Conservation (phyloP, 1,284 basidiomycete genomes). For the Sanghuangporus weigelae region DNA sequence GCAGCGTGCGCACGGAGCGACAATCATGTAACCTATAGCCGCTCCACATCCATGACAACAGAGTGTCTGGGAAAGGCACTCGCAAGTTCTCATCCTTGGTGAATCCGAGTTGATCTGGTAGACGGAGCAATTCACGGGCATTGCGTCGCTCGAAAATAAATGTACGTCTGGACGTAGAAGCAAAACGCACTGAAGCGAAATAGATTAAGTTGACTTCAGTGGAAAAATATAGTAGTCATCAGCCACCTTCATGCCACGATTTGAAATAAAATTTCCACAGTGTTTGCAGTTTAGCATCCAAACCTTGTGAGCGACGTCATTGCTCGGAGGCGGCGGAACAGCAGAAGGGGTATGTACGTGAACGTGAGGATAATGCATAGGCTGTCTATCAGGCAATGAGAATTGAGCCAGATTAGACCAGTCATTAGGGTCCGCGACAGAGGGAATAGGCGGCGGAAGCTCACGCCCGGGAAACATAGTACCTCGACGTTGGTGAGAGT, state of each 20-base stretch:
- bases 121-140: conserved; percentile 71
- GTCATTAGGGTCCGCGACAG: neutral
- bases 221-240: conserved; percentile 21
- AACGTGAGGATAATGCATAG: conserved; percentile 20
- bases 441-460: conserved; percentile 2
- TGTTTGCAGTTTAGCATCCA: conserved; percentile 76
- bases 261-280: conserved; percentile 72
- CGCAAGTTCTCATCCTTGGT: conserved; percentile 51
- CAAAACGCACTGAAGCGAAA: conserved; percentile 60
- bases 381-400: conserved; percentile 2
- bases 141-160: conserved; percentile 79
- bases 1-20: conserved; percentile 66
- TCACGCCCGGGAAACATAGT: conserved; percentile 8
- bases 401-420: neutral
- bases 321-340: conserved; percentile 36
- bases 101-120: conserved; percentile 38
- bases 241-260: conserved; percentile 77
- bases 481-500: neutral
- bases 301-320: conserved; percentile 58
- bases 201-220: neutral
- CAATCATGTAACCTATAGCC: conserved; percentile 74
- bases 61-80: conserved; percentile 68
- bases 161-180: conserved; percentile 78
- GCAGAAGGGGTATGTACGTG: conserved; percentile 32
- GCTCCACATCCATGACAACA: conserved; percentile 79